Conservation (phyloP, 2,329 filamentous ascomycete species). For the Epichloe hybrida region DNA sequence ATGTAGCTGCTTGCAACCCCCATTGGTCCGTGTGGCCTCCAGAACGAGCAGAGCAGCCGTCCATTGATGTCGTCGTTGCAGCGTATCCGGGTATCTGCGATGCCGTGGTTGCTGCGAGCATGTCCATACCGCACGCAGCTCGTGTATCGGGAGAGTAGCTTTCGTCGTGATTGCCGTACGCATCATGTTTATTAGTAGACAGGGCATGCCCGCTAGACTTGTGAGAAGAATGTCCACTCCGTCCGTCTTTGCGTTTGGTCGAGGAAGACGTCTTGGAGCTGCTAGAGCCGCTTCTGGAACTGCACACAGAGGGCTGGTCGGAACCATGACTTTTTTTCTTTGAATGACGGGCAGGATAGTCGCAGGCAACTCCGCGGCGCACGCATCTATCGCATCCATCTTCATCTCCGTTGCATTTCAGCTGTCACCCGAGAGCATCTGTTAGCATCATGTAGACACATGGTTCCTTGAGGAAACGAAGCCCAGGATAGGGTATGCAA, state of each 20-base stretch:
- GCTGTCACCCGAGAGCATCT: conserved; percentile 9
- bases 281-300: background rate
- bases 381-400: conserved; percentile 23
- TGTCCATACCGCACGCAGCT: background rate
- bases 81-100: background rate
- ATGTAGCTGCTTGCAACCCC: background rate
- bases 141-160: background rate
- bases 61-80: background rate
- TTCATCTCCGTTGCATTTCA: conserved; percentile 25
- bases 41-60: no score
- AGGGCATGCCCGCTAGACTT: background rate
- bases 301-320: conserved; percentile 2
- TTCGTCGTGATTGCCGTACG: background rate
- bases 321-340: conserved; percentile 14
- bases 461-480: background rate
- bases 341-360: conserved; percentile 21
- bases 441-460: background rate
- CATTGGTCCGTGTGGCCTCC: no score
- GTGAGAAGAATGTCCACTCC: background rate
- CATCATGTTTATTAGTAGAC: background rate
- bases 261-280: background rate
- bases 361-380: conserved; percentile 17
- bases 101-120: background rate
- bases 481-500: no score
- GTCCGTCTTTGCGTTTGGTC: background rate